These are phyloP conservation scores for Jatropha multifida DNA, from an alignment of 441 rosid species.

Conservation along the genomic window DNA sequence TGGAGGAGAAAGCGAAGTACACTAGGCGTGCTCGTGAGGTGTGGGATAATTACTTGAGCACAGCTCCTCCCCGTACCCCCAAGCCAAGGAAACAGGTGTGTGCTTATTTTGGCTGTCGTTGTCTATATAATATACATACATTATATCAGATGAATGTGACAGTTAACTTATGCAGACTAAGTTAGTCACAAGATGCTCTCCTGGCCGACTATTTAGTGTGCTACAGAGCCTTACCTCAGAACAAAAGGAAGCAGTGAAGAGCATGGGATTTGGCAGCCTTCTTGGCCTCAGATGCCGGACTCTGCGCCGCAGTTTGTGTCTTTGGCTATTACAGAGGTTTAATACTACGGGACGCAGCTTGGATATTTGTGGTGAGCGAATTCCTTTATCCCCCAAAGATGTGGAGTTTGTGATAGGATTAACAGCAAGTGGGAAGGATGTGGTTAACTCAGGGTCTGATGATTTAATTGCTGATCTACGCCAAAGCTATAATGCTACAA, in stretches of 20 bases:
- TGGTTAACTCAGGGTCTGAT: constrained; percentile 51
- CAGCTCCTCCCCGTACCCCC: constrained; percentile 35
- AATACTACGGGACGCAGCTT: constrained; percentile 33
- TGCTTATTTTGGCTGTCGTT: background rate
- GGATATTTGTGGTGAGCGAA: constrained; percentile 41
- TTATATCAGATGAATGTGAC: constrained; percentile 20
- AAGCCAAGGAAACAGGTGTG: constrained; percentile 49
- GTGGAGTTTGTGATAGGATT: constrained; percentile 53
- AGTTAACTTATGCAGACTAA: constrained; percentile 36
- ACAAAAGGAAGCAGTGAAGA: constrained; percentile 41
- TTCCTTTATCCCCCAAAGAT: constrained; percentile 41
- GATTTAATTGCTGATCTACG: constrained; percentile 42
- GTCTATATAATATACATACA: background rate
- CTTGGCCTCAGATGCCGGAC: constrained; percentile 45
- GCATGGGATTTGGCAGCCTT: constrained; percentile 51
- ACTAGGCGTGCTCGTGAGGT: constrained; percentile 47
- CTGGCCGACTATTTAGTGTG: constrained; percentile 50
- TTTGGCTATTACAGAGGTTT: constrained; percentile 52
- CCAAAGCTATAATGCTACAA: constrained; percentile 43
- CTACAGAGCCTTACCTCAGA: constrained; percentile 40
- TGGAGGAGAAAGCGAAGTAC: constrained; percentile 46
- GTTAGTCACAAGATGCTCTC: constrained; percentile 52
- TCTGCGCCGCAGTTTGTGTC: constrained; percentile 49
- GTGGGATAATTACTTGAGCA: constrained; percentile 49
- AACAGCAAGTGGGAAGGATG: constrained; percentile 48